These are phyloP conservation scores for Acer saccharum DNA, from an alignment of 345 rosid species.

Conservation along the genomic window DNA sequence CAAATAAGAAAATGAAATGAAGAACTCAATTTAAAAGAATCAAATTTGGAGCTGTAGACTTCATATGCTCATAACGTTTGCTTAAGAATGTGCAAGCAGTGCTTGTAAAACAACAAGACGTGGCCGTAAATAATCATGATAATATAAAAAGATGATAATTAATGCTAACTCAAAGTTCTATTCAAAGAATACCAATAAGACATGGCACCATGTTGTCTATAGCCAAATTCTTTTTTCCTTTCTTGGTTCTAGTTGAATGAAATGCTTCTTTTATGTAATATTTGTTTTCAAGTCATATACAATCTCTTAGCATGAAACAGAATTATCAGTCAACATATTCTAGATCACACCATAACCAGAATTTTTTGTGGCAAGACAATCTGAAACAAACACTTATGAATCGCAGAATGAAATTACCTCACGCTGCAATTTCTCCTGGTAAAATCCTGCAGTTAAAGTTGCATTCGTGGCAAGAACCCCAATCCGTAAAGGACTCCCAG, in stretches of 20 bases:
- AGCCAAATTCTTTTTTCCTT: neutral
- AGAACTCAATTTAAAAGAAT: no score
- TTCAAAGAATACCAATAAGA: neutral
- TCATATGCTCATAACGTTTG: neutral
- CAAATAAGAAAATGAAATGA: neutral
- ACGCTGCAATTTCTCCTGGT: constrained; percentile 48
- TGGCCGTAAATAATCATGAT: neutral
- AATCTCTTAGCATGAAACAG: neutral
- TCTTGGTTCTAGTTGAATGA: neutral
- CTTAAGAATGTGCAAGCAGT: neutral
- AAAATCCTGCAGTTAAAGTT: constrained; percentile 45
- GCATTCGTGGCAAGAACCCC: constrained; percentile 44
- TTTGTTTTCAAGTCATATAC: neutral
- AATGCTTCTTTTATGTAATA: neutral
- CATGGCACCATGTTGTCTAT: neutral
- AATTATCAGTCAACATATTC: neutral
- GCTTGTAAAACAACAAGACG: neutral
- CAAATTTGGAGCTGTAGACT: no score
- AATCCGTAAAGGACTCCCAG: constrained; percentile 52
- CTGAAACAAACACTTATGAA: constrained; percentile 3
- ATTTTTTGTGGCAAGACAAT: neutral
- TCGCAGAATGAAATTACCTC: constrained; percentile 35
- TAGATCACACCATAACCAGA: neutral
- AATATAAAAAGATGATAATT: neutral
- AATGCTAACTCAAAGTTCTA: neutral